A percentile compares a stretch with the other conserved stretches of the same genome.
Evolutionary conservation across 2,329 filamentous ascomycete genomes (phyloP).

Genomic region (Fusarium pininemorale): DNA sequence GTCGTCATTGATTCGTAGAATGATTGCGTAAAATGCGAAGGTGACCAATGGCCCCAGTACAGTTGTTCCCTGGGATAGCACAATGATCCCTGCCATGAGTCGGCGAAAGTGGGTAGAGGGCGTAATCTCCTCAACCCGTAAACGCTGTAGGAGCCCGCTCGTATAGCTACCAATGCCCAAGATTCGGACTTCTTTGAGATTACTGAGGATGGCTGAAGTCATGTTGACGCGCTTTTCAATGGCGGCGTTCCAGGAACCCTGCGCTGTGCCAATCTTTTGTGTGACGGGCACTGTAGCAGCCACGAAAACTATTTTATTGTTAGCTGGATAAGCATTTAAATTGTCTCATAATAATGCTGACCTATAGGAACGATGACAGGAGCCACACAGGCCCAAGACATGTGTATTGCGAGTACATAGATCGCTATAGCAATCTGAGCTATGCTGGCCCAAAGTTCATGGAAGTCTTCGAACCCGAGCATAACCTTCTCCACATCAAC

Average conservation of each 20-base stretch:
- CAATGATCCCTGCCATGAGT: neutral
- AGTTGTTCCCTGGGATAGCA: neutral
- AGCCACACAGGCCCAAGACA: neutral
- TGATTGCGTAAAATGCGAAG: neutral
- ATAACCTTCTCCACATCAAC: neutral
- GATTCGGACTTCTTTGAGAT: neutral
- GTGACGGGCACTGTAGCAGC: neutral
- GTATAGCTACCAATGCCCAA: neutral
- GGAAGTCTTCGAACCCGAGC: neutral
- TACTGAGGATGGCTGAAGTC: neutral
- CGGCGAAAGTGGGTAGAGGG: neutral
- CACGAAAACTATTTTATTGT: neutral
- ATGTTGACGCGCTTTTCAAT: neutral
- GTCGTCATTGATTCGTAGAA: neutral
- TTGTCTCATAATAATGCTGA: neutral
- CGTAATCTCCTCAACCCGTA: neutral
- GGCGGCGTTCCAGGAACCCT: neutral
- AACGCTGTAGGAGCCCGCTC: neutral
- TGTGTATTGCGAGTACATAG: neutral
- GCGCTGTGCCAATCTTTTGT: neutral
- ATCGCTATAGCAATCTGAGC: neutral
- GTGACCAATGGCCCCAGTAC: neutral
- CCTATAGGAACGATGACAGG: neutral
- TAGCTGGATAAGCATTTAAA: neutral
- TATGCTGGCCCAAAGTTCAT: neutral